Percentiles rank a stretch among this genome's conserved stretches.
phyloP scores from a whole-genome alignment of 495 filamentous ascomycete species.

The Hypoxylon perforatum region DNA sequence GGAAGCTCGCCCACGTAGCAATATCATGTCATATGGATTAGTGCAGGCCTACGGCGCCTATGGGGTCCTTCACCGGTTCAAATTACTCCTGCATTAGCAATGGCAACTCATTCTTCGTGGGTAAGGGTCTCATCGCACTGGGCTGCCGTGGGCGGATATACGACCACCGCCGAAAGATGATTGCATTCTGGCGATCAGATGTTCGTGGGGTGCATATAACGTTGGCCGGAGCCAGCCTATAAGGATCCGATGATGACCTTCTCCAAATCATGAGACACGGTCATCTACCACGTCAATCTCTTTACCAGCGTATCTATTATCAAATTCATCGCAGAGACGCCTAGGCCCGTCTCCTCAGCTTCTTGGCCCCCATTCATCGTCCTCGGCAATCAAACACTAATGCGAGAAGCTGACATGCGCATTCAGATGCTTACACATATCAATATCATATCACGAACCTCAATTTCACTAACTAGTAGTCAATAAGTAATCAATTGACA shows the following conservation, averaged over 20 bases:
- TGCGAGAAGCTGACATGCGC: neutral
- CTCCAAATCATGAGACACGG: slow-evolving; percentile 33
- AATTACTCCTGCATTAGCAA: slow-evolving; percentile 25
- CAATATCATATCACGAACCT: neutral
- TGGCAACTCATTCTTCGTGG: slow-evolving; percentile 2
- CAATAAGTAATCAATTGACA: too few species aligned
- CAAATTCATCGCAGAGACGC: slow-evolving; percentile 15
- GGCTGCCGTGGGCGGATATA: slow-evolving; percentile 11
- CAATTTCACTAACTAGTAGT: neutral
- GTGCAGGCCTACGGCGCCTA: slow-evolving; percentile 10
- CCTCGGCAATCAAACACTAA: slow-evolving; percentile 24
- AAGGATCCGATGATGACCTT: slow-evolving; percentile 8
- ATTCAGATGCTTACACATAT: neutral
- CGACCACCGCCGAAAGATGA: slow-evolving; percentile 28
- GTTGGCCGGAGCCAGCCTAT: slow-evolving; percentile 34
- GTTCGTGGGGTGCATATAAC: slow-evolving; percentile 39
- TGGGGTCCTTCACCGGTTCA: slow-evolving; percentile 29
- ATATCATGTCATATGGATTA: neutral
- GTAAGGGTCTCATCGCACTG: slow-evolving; percentile 13
- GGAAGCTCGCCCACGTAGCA: slow-evolving; percentile 23
- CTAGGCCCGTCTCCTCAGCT: slow-evolving; percentile 25
- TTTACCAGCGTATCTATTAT: slow-evolving; percentile 10
- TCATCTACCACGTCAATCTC: slow-evolving; percentile 15
- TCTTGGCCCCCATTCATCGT: slow-evolving; percentile 29
- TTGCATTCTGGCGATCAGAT: slow-evolving; percentile 10